Percentiles rank a stretch among this genome's conserved stretches.
Evolutionary conservation across 208 protist species (phyloP).

Genomic region (Dictyostelium gargantuum): DNA sequence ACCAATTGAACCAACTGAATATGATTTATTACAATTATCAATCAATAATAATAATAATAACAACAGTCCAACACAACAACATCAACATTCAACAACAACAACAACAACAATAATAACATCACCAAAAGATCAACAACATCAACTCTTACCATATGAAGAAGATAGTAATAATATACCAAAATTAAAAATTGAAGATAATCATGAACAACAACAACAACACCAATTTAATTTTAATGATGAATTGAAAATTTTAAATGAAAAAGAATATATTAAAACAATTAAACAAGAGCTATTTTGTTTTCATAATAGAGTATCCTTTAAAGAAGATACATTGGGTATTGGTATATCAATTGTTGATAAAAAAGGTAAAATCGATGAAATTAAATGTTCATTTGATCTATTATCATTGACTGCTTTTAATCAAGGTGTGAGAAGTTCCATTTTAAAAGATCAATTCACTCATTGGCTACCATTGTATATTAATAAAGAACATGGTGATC

Average conservation of each 20-base stretch:
- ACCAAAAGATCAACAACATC: no score
- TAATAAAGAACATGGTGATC: conserved; percentile 72
- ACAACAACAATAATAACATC: background rate
- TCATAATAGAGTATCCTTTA: conserved; percentile 55
- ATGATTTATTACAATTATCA: background rate
- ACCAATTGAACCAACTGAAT: background rate
- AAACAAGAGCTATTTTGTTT: conserved; percentile 62
- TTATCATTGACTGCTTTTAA: conserved; percentile 50
- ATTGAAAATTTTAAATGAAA: background rate
- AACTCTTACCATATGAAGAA: background rate
- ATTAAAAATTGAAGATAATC: background rate
- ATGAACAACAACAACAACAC: background rate
- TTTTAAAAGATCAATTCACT: conserved; percentile 64
- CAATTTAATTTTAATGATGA: background rate
- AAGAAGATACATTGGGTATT: conserved; percentile 75
- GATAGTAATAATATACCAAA: background rate
- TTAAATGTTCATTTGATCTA: conserved; percentile 32
- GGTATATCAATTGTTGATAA: conserved; percentile 22
- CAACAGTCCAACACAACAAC: background rate
- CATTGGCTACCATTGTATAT: conserved; percentile 79
- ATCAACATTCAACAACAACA: background rate
- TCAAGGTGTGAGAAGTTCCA: conserved; percentile 61
- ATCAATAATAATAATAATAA: background rate
- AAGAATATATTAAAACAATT: conserved; percentile 38
- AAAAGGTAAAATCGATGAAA: conserved; percentile 8